Conservation (phyloP, 495 filamentous ascomycete genomes). For the Polyplosphaeria fusca region DNA sequence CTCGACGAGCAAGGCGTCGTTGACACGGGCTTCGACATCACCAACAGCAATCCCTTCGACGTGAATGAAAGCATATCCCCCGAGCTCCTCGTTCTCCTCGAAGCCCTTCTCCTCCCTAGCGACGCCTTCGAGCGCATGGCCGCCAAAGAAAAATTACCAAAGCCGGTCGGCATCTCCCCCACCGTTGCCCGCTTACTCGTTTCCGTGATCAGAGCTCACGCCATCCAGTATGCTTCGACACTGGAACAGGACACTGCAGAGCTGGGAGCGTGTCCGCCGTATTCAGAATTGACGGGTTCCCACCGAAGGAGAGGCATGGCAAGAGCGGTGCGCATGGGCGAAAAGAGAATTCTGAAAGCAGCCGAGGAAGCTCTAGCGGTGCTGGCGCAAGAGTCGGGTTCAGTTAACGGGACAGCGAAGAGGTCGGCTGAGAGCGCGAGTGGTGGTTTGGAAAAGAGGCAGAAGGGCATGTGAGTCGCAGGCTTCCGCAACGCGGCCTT, state of each 20-base stretch:
- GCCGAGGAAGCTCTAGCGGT: conserved; percentile 30
- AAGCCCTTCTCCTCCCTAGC: conserved; percentile 43
- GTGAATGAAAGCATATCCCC: conserved; percentile 39
- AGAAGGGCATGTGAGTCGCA: neutral
- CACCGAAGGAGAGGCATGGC: conserved; percentile 60
- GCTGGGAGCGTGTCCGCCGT: neutral
- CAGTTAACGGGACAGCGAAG: conserved; percentile 4
- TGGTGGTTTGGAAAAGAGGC: conserved; percentile 5
- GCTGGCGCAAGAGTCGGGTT: neutral
- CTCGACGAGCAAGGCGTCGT: conserved; percentile 51
- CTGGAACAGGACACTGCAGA: conserved; percentile 56
- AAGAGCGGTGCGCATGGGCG: conserved; percentile 70
- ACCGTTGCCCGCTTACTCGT: conserved; percentile 42
- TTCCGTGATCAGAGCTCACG: conserved; percentile 37
- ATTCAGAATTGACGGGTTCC: neutral
- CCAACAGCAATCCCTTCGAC: conserved; percentile 39
- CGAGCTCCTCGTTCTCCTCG: conserved; percentile 52
- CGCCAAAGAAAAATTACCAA: conserved; percentile 50
- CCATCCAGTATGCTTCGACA: conserved; percentile 59
- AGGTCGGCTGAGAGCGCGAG: neutral
- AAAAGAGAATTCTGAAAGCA: conserved; percentile 67
- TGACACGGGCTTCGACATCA: conserved; percentile 56
- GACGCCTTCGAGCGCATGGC: conserved; percentile 38
- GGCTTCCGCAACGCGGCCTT: no score
- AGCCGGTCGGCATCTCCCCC: conserved; percentile 46